A percentile compares a stretch with the other conserved stretches of the same genome.
phyloP scores from a whole-genome alignment of 2,329 filamentous ascomycete genomes.

The Calonectria crousiana region DNA sequence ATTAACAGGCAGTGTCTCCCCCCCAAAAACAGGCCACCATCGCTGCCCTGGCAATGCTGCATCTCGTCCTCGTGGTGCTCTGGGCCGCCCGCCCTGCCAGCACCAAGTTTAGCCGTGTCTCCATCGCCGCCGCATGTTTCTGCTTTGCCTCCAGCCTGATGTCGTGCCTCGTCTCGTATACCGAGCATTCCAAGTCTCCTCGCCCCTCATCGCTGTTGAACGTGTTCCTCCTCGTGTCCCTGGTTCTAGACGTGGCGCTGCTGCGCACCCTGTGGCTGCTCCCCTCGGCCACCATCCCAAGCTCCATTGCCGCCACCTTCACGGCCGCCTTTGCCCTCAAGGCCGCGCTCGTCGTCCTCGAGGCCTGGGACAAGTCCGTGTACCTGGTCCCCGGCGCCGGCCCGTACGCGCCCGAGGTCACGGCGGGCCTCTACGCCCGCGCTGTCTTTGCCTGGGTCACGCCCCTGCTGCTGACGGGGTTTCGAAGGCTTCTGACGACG shows the following conservation, averaged over 20 bases:
- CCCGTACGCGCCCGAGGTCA: slow-evolving; percentile 51
- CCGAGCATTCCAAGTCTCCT: slow-evolving; percentile 48
- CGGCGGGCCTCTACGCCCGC: slow-evolving; percentile 53
- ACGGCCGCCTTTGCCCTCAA: slow-evolving; percentile 53
- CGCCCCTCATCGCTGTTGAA: slow-evolving; percentile 49
- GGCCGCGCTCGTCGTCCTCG: slow-evolving; percentile 50
- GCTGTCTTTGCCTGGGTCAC: slow-evolving; percentile 56
- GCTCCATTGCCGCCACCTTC: slow-evolving; percentile 49
- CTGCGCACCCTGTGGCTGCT: slow-evolving; percentile 51
- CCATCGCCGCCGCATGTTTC: slow-evolving; percentile 47
- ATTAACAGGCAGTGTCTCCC: slow-evolving; percentile 1
- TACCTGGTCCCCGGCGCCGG: slow-evolving; percentile 46
- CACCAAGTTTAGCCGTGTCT: slow-evolving; percentile 42
- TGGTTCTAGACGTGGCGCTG: slow-evolving; percentile 50
- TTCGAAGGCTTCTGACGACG: slow-evolving; percentile 48
- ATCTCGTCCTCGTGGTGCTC: slow-evolving; percentile 49
- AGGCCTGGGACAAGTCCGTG: slow-evolving; percentile 53
- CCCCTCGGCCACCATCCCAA: slow-evolving; percentile 30
- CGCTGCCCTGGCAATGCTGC: slow-evolving; percentile 44
- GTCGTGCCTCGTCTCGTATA: slow-evolving; percentile 47
- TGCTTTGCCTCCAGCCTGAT: slow-evolving; percentile 49
- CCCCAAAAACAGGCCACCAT: slow-evolving; percentile 36
- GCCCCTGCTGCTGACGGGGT: slow-evolving; percentile 52
- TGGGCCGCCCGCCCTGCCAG: slow-evolving; percentile 42
- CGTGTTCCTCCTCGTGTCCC: slow-evolving; percentile 49